Percentiles rank a stretch among this genome's conserved stretches.
phyloP scores from a whole-genome alignment of 352 stramenopile species.

The Phytophthora brassicae region DNA sequence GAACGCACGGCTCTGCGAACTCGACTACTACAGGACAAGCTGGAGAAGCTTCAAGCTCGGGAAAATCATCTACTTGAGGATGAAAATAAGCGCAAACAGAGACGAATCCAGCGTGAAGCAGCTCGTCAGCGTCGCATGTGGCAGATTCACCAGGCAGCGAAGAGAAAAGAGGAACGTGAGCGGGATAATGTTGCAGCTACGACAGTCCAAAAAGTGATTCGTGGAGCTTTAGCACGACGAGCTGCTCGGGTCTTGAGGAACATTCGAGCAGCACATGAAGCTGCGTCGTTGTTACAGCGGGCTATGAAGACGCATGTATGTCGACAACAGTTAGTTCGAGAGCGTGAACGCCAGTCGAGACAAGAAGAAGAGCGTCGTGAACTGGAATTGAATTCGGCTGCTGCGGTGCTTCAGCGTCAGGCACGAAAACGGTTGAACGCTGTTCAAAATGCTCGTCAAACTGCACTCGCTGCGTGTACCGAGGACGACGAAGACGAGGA shows the following conservation, averaged over 20 bases:
- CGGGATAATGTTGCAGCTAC: conserved; percentile 41
- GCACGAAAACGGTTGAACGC: conserved; percentile 31
- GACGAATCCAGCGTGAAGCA: conserved; percentile 43
- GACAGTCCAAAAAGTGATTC: conserved; percentile 42
- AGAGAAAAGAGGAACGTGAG: conserved; percentile 44
- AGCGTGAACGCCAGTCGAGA: conserved; percentile 26
- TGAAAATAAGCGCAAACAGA: conserved; percentile 38
- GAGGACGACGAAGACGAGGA: conserved; percentile 28
- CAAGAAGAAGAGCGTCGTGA: conserved; percentile 33
- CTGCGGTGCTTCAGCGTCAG: conserved; percentile 50
- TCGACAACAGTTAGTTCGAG: conserved; percentile 24
- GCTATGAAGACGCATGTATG: conserved; percentile 35
- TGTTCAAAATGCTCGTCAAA: conserved; percentile 20
- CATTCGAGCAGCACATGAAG: conserved; percentile 18
- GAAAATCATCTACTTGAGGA: conserved; percentile 49
- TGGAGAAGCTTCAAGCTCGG: conserved; percentile 46
- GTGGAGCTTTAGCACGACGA: conserved; percentile 39
- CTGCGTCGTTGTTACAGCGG: conserved; percentile 38
- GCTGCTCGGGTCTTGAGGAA: conserved; percentile 13
- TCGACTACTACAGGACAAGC: conserved; percentile 44
- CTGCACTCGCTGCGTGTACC: conserved; percentile 11
- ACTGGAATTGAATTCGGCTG: conserved; percentile 39
- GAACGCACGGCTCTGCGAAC: conserved; percentile 53
- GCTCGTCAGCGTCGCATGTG: conserved; percentile 49
- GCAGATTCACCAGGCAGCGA: conserved; percentile 49